Percentiles rank a stretch among this genome's conserved stretches.
phyloP scores from a whole-genome alignment of 1,284 basidiomycete genomes.

The Melampsora americana region DNA sequence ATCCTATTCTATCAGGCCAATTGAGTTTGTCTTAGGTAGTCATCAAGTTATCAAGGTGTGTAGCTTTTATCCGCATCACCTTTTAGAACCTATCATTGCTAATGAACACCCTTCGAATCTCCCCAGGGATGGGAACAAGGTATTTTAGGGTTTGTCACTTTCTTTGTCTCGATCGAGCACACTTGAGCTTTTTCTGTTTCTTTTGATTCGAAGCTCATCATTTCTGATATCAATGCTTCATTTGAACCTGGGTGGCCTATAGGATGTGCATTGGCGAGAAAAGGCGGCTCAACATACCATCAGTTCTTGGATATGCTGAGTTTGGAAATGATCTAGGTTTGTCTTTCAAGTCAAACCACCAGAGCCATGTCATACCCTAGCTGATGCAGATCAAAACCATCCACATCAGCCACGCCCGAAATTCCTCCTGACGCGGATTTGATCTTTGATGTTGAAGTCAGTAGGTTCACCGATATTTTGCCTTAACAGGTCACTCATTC shows the following conservation, averaged over 20 bases:
- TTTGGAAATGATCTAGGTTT: conserved; percentile 9
- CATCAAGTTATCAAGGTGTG: conserved; percentile 51
- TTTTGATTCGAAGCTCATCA: neutral
- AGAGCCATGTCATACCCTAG: neutral
- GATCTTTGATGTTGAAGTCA: conserved; percentile 31
- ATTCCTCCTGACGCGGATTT: conserved; percentile 39
- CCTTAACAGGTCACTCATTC: neutral
- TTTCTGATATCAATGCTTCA: neutral
- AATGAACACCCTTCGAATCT: neutral
- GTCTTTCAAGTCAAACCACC: neutral
- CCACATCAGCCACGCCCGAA: conserved; percentile 10
- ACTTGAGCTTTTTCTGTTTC: neutral
- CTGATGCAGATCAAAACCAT: neutral
- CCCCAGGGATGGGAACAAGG: conserved; percentile 52
- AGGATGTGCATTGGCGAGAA: conserved; percentile 39
- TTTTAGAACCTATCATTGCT: too few species aligned
- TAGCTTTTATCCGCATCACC: neutral
- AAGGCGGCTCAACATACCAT: conserved; percentile 22
- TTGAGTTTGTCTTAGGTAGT: conserved; percentile 47
- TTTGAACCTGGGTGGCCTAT: neutral
- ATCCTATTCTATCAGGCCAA: neutral
- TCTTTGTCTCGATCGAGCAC: neutral
- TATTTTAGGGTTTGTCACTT: conserved; percentile 46
- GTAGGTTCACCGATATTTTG: neutral
- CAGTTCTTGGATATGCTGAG: conserved; percentile 23